Conservation (phyloP, 2,329 filamentous ascomycete species). For the Trichoderma oligosporum region DNA sequence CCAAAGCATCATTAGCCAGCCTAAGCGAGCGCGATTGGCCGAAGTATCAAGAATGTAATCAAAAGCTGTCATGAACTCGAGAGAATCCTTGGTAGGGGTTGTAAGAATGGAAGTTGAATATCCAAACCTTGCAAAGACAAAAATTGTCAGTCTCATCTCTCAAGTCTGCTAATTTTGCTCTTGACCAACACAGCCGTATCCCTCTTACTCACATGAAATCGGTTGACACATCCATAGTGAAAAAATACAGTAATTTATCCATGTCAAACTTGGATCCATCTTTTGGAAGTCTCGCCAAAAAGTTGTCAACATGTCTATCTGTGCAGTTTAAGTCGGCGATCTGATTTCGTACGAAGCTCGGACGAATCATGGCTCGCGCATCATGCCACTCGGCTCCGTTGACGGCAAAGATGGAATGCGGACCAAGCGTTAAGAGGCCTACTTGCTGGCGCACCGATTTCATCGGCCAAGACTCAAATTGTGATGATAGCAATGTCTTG, state of each 20-base stretch:
- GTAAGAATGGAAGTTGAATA: constrained; percentile 41
- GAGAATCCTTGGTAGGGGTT: constrained; percentile 34
- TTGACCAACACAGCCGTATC: not conserved
- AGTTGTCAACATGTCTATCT: constrained; percentile 62
- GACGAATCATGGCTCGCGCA: constrained; percentile 50
- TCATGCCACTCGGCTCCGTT: constrained; percentile 53
- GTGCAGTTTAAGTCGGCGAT: constrained; percentile 66
- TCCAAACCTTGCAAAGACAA: constrained; percentile 34
- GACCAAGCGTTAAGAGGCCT: constrained; percentile 45
- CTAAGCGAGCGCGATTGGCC: constrained; percentile 38
- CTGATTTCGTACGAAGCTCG: constrained; percentile 51
- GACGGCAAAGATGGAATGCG: constrained; percentile 50
- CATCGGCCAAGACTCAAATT: constrained; percentile 52
- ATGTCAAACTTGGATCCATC: constrained; percentile 57
- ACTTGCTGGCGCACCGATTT: constrained; percentile 36
- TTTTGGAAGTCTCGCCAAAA: constrained; percentile 56
- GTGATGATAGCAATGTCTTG: constrained; percentile 50
- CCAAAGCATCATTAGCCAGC: constrained; percentile 36
- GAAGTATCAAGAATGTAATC: constrained; percentile 43
- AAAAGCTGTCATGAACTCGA: constrained; percentile 47
- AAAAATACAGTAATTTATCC: constrained; percentile 59
- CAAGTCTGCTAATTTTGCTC: not conserved
- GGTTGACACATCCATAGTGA: constrained; percentile 64
- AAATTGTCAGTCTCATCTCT: not conserved
- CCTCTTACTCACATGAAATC: constrained; percentile 52